phyloP scores from a whole-genome alignment of 108 stramenopile species.

The Nitzschia putrida region DNA sequence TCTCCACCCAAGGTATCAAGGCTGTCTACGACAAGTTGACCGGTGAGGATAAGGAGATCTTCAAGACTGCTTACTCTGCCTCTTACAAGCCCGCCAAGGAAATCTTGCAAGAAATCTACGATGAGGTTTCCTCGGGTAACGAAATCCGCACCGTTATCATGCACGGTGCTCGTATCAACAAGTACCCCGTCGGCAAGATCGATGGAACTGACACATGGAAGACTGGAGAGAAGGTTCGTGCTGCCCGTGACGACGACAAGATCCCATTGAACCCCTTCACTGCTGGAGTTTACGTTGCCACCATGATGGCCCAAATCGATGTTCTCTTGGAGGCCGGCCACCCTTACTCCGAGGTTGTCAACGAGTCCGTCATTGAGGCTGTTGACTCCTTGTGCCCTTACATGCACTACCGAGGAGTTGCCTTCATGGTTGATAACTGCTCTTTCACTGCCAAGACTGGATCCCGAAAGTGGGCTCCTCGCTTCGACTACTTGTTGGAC shows the following conservation, averaged over 20 bases:
- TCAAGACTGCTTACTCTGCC: constrained; percentile 93
- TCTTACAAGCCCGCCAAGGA: constrained; percentile 96
- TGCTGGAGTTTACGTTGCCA: constrained; percentile 96
- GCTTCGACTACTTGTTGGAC: constrained; percentile 98
- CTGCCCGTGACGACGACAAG: constrained; percentile 90
- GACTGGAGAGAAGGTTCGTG: constrained; percentile 95
- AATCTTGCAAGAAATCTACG: constrained; percentile 98
- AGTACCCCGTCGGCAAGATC: constrained; percentile 97
- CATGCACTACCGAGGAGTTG: constrained; percentile 98
- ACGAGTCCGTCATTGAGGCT: constrained; percentile 98
- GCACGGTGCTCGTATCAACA: constrained; percentile 89
- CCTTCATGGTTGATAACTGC: constrained; percentile 99
- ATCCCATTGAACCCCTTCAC: constrained; percentile 98
- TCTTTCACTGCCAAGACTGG: constrained; percentile 98
- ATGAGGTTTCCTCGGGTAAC: constrained; percentile 95
- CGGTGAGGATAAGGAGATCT: constrained; percentile 88
- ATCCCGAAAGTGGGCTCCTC: constrained; percentile 97
- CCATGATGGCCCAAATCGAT: constrained; percentile 99
- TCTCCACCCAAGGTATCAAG: constrained; percentile 95
- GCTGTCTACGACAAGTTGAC: constrained; percentile 90
- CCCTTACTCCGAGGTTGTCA: constrained; percentile 98
- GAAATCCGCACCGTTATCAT: constrained; percentile 98
- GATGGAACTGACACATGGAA: constrained; percentile 97
- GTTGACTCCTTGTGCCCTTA: constrained; percentile 98
- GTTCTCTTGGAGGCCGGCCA: constrained; percentile 95